Evolutionary conservation across 768 basidiomycete genomes (phyloP).

Genomic region (Rhizopogon vinicolor): DNA sequence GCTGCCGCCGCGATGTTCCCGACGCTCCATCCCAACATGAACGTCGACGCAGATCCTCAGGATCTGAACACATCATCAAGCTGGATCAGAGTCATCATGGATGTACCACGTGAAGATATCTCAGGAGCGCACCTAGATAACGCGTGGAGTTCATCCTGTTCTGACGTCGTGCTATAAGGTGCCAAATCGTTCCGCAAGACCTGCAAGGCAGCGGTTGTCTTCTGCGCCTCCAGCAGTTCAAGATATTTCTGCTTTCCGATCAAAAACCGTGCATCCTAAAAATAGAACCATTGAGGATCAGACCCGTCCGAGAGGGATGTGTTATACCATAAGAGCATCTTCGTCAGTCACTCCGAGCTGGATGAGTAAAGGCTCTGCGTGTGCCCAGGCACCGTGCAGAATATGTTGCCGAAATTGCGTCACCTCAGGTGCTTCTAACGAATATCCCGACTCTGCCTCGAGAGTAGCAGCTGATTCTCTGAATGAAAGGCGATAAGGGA

Average conservation of each 20-base stretch:
- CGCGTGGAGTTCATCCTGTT: constrained; percentile 77
- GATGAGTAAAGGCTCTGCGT: constrained; percentile 66
- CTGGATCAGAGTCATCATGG: constrained; percentile 34
- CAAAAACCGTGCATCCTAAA: constrained; percentile 76
- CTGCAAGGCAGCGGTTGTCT: constrained; percentile 76
- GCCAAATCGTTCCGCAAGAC: constrained; percentile 88
- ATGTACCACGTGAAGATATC: constrained; percentile 9
- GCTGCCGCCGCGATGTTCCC: constrained; percentile 68
- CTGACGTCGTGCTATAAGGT: constrained; percentile 72
- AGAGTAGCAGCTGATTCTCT: constrained; percentile 88
- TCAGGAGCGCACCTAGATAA: constrained; percentile 69
- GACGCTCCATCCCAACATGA: constrained; percentile 89
- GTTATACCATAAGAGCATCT: constrained; percentile 62
- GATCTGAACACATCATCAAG: constrained; percentile 88
- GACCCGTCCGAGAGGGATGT: constrained; percentile 14
- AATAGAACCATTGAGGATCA: constrained; percentile 13
- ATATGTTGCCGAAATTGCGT: constrained; percentile 78
- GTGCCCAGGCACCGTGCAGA: constrained; percentile 74
- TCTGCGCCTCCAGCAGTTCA: constrained; percentile 79
- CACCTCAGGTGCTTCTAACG: constrained; percentile 74
- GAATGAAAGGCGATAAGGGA: constrained; percentile 14
- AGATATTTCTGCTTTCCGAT: constrained; percentile 96
- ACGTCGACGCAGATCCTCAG: constrained; percentile 75
- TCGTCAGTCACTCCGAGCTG: constrained; percentile 66
- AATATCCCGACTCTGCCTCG: constrained; percentile 90